These are phyloP conservation scores for Candida endomychidarum DNA, from an alignment of 805 yeast genomes.

Conservation along the genomic window DNA sequence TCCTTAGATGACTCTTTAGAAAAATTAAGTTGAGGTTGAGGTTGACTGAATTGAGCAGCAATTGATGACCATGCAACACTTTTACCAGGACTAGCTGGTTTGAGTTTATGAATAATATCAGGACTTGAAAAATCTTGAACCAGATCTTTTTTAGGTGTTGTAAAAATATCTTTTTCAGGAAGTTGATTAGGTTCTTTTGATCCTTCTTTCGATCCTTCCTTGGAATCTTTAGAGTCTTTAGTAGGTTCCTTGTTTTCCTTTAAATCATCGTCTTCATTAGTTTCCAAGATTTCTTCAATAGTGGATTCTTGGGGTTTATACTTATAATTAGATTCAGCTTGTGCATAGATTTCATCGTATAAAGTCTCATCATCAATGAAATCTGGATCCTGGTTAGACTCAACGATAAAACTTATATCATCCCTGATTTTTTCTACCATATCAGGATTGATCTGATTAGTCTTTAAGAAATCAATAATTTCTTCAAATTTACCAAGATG, in stretches of 20 bases:
- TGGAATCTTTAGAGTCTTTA: background rate
- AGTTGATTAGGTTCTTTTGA: conserved; percentile 1
- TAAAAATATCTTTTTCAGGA: background rate
- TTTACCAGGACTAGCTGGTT: conserved; percentile 56
- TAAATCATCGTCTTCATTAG: conserved; percentile 5
- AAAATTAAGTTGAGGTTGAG: conserved; percentile 6
- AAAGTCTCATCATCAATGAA: conserved; percentile 38
- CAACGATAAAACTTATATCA: conserved; percentile 38
- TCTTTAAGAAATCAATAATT: conserved; percentile 29
- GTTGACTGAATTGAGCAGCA: conserved; percentile 37
- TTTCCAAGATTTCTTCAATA: conserved; percentile 8
- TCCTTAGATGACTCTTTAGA: background rate
- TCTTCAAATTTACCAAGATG: conserved; percentile 37
- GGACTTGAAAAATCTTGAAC: conserved; percentile 36
- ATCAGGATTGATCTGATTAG: conserved; percentile 28
- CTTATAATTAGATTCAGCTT: conserved; percentile 19
- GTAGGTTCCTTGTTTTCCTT: conserved; percentile 1
- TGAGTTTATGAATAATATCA: conserved; percentile 43
- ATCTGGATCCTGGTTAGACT: conserved; percentile 39
- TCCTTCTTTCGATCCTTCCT: background rate
- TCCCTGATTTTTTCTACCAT: conserved; percentile 37
- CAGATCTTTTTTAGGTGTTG: conserved; percentile 13
- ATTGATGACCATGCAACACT: conserved; percentile 60
- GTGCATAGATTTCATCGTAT: conserved; percentile 42
- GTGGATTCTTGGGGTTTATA: conserved; percentile 13